Percentiles rank a stretch among this genome's conserved stretches.
phyloP scores from a whole-genome alignment of 2,329 filamentous ascomycete species.

The Monilinia vaccinii-corymbosi region DNA sequence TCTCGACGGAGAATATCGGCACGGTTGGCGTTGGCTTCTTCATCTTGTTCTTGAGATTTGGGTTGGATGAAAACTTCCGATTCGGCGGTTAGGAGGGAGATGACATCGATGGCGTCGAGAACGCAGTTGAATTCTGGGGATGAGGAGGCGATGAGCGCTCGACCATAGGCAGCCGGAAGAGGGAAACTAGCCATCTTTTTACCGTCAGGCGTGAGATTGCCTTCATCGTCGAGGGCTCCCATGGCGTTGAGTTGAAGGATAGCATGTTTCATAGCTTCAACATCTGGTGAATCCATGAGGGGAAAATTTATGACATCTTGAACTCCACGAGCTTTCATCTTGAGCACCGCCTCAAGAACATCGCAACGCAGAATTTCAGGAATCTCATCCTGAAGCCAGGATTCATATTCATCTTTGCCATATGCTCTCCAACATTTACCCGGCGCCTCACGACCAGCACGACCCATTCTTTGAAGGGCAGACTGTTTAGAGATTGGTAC shows the following conservation, averaged over 20 bases:
- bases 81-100: conserved; percentile 53
- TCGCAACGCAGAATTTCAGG: conserved; percentile 91
- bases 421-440: conserved; percentile 89
- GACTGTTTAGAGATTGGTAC: conserved; percentile 91
- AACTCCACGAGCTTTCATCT: conserved; percentile 87
- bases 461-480: conserved; percentile 81
- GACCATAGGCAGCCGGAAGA: conserved; percentile 68
- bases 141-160: conserved; percentile 74
- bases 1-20: conserved; percentile 52
- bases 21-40: conserved; percentile 44
- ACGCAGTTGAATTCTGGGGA: conserved; percentile 64
- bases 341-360: conserved; percentile 74
- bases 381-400: conserved; percentile 62
- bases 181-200: conserved; percentile 74
- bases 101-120: conserved; percentile 77
- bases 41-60: conserved; percentile 46
- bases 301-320: conserved; percentile 76
- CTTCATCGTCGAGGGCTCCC: conserved; percentile 62
- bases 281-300: conserved; percentile 70
- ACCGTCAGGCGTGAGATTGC: conserved; percentile 65
- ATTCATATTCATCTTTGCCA: conserved; percentile 65
- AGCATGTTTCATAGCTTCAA: conserved; percentile 72
- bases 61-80: conserved; percentile 54
- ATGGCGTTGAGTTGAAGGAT: conserved; percentile 72
- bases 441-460: conserved; percentile 84